Evolutionary conservation across 2,329 filamentous ascomycete genomes (phyloP), one percentile per base, ranked within the genome.

Genomic region (Dryadomyces sulphureus): DNA sequence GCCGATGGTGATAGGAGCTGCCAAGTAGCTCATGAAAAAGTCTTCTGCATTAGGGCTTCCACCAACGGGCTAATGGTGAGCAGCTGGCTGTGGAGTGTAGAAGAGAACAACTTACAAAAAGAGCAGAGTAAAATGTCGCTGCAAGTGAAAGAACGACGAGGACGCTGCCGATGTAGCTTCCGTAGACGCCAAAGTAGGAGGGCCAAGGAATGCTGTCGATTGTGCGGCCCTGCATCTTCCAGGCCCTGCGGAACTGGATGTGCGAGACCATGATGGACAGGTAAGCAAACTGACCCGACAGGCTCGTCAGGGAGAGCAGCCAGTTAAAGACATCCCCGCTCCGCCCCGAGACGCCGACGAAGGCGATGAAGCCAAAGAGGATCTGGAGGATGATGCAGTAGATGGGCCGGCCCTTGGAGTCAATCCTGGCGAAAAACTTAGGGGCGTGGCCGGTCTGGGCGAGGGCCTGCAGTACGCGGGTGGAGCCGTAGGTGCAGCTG

Each of bases 281-380:
- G 82, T 83, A 89, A 20, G 82, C 81, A 62, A 88, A 84, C 59
- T 89, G 76, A 49, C 76, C 80, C 2, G 77, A 75, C 11, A 88
- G 73, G 44, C 81, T 82, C 0, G 81, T 84, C 21, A 89, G 72
- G 0, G 83, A 74, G 30, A 86, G 67, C 45, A 83, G 68, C 77
- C 78, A 83, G 54, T 65, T 67, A 63, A 81, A 81, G 50, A 77
- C 68, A 1, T 61, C 61, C 32, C 54, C 57, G 53, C 60, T 64
- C 46, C 59, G 59, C 6, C 54, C 53, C 4, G 70, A 67, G 56
- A 65, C 60, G 12, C 66, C 69, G 46, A 81, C 62, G 58, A 76
- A 81, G 30, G 73, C 74, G 16, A 81, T 65, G 40, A 77, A 62
- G 17, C 77, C 77, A 38, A 81, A 68, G 17, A 59, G 59, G 17